phyloP scores from a whole-genome alignment of 1,284 basidiomycete species.

The Xerocomus minutiporus region DNA sequence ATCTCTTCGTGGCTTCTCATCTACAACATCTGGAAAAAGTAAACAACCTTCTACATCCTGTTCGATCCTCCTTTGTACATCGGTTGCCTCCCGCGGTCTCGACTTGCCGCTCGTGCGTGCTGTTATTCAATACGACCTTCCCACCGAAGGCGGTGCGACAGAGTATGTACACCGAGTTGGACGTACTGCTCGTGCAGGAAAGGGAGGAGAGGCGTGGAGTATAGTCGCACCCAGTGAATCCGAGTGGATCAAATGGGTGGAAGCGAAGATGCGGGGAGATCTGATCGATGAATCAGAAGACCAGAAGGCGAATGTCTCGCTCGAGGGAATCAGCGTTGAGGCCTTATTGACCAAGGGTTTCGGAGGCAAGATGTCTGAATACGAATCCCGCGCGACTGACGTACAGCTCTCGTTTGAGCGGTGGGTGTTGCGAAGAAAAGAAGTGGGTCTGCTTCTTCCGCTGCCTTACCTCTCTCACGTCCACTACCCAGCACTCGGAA shows the following conservation, averaged over 20 bases:
- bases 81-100: constrained; percentile 95
- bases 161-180: constrained; percentile 98
- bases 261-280: constrained; percentile 67
- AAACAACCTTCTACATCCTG: constrained; percentile 36
- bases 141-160: constrained; percentile 93
- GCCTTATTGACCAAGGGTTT: constrained; percentile 77
- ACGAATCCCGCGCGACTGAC: constrained; percentile 89
- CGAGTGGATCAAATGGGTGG: constrained; percentile 87
- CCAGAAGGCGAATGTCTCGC: constrained; percentile 42
- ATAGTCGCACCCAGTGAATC: constrained; percentile 84
- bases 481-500: constrained; percentile 55
- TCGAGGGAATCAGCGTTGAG: constrained; percentile 66
- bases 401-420: constrained; percentile 94
- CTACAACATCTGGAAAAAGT: constrained; percentile 36
- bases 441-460: constrained; percentile 45
- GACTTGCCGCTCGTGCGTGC: constrained; percentile 93
- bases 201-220: constrained; percentile 91
- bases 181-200: constrained; percentile 93
- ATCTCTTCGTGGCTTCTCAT: constrained; percentile 79
- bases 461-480: constrained; percentile 1
- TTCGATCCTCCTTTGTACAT: constrained; percentile 89
- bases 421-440: constrained; percentile 78
- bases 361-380: constrained; percentile 77
- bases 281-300: constrained; percentile 26
- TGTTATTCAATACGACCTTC: constrained; percentile 95